phyloP scores from a whole-genome alignment of 306 rosid genomes.

The Cicer bijugum region DNA sequence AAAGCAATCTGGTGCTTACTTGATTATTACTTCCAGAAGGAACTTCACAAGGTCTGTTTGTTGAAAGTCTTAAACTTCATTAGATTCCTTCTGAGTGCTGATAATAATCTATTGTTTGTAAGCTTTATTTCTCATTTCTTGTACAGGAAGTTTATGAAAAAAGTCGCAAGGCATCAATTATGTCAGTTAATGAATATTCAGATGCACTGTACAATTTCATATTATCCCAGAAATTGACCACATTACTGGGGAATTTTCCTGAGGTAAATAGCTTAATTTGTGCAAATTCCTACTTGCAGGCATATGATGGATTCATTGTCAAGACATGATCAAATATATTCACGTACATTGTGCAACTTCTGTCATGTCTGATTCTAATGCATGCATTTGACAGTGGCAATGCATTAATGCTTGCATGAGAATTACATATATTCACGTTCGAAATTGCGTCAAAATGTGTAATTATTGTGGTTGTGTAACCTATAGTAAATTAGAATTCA shows the following conservation, averaged over 20 bases:
- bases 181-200: constrained; percentile 65
- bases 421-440: not conserved
- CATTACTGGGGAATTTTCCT: constrained; percentile 85
- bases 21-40: constrained; percentile 83
- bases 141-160: constrained; percentile 60
- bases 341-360: not conserved
- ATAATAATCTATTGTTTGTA: constrained; percentile 28
- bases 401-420: not conserved
- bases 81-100: constrained; percentile 21
- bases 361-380: not conserved
- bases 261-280: constrained; percentile 61
- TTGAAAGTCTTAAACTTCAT: constrained; percentile 63
- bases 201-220: constrained; percentile 89
- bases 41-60: constrained; percentile 67
- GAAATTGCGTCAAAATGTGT: constrained; percentile 26
- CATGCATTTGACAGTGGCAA: too few species aligned
- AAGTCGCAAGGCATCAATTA: constrained; percentile 66
- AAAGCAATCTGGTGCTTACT: constrained; percentile 98
- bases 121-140: constrained; percentile 33
- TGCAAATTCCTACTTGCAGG: constrained; percentile 13
- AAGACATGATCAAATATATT: not conserved
- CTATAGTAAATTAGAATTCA: not conserved
- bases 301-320: constrained; percentile 18
- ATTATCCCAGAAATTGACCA: constrained; percentile 75
- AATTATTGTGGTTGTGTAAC: not conserved